A percentile compares a stretch with the other conserved stretches of the same genome.
These are phyloP conservation scores for Fragilaria crotonensis DNA, from an alignment of 108 stramenopile species.

Conservation along the genomic window DNA sequence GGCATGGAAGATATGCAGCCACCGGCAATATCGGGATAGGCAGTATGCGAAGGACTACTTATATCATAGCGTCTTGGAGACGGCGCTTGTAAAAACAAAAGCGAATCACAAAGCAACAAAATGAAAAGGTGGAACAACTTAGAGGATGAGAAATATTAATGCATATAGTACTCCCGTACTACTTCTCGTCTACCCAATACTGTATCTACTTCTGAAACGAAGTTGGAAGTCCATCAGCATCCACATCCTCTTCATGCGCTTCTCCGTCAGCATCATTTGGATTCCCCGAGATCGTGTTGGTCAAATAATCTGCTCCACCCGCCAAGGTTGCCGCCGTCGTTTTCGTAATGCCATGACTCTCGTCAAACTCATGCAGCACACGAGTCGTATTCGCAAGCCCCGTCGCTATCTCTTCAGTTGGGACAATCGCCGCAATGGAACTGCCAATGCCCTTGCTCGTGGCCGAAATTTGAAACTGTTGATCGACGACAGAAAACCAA, in stretches of 20 bases:
- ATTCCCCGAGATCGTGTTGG: no score
- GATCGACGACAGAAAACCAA: neutral
- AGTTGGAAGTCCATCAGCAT: neutral
- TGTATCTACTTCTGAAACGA: slow-evolving; percentile 1
- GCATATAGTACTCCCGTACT: no score
- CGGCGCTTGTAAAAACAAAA: no score
- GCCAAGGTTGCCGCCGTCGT: neutral
- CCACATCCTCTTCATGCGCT: neutral
- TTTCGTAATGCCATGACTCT: neutral
- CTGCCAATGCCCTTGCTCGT: neutral
- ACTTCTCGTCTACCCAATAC: no score
- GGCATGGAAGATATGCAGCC: slow-evolving; percentile 87
- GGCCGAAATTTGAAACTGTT: neutral
- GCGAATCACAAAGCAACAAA: no score
- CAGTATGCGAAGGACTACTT: no score
- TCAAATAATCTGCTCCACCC: neutral
- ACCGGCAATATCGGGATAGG: no score
- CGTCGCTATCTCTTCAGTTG: neutral
- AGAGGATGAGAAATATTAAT: no score
- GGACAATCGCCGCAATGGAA: neutral
- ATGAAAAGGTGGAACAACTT: no score
- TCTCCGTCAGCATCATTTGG: no score
- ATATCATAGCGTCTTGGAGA: no score
- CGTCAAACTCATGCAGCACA: neutral
- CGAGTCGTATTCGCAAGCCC: neutral